Evolutionary conservation across 345 rosid genomes (phyloP).

Genomic region (Eucalyptus dawsonii): DNA sequence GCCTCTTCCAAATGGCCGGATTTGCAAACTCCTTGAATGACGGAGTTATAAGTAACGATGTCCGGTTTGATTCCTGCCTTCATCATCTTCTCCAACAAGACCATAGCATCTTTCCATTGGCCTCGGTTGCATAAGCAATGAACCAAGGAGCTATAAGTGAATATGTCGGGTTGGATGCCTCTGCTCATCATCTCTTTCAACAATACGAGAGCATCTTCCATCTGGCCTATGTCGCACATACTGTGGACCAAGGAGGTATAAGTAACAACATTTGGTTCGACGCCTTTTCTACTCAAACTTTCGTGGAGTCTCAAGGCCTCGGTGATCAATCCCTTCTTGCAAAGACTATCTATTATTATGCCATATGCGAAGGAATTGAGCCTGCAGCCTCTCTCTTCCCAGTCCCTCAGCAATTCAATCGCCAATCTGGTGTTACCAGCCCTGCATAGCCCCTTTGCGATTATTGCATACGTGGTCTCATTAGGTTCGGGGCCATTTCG

Average conservation of each 20-base stretch:
- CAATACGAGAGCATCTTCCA: too few species aligned
- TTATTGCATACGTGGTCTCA: not conserved
- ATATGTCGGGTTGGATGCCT: too few species aligned
- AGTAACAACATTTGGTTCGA: not conserved
- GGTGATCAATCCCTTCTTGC: fast-evolving
- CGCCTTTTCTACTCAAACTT: fast-evolving
- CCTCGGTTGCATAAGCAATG: too few species aligned
- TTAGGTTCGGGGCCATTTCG: not conserved
- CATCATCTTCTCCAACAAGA: too few species aligned
- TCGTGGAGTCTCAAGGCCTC: not conserved
- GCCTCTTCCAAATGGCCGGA: too few species aligned
- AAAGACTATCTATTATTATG: not conserved
- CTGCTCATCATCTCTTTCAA: too few species aligned
- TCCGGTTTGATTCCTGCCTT: too few species aligned
- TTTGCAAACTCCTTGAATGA: too few species aligned
- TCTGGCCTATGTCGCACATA: not conserved
- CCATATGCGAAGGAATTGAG: fast-evolving
- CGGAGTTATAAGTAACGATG: too few species aligned
- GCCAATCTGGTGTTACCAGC: not conserved
- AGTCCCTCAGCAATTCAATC: not conserved
- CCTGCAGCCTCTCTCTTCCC: not conserved
- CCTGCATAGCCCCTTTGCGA: not conserved
- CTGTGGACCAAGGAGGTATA: not conserved
- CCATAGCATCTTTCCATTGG: too few species aligned
- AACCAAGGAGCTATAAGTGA: too few species aligned